These are phyloP conservation scores for Pseudogymnoascus pannorum DNA, from an alignment of 2,329 filamentous ascomycete species.

Conservation along the genomic window DNA sequence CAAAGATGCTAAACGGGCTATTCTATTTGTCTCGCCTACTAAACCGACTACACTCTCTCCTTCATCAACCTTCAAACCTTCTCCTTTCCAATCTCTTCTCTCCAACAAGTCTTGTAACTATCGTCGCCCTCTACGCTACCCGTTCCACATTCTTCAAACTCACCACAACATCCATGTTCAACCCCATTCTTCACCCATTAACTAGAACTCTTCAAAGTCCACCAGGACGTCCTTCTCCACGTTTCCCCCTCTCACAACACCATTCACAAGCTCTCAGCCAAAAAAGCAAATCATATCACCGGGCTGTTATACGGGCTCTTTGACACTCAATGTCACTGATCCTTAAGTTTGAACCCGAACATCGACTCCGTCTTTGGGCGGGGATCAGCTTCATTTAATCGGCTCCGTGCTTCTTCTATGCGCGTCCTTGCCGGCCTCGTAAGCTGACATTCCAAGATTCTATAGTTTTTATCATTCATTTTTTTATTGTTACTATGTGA, in stretches of 20 bases:
- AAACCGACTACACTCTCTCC: not conserved
- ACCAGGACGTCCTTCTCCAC: too few species aligned
- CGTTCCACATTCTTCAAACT: not conserved
- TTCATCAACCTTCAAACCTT: not conserved
- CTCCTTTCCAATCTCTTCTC: constrained; percentile 8
- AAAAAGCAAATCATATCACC: not conserved
- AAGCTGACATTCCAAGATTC: not conserved
- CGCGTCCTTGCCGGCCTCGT: constrained; percentile 7
- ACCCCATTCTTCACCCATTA: not conserved
- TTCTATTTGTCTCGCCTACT: not conserved
- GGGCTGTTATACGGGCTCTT: not conserved
- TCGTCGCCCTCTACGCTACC: not conserved
- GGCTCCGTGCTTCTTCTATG: not conserved
- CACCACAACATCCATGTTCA: not conserved
- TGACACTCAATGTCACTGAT: not conserved
- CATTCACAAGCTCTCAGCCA: not conserved
- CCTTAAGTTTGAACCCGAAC: constrained; percentile 3
- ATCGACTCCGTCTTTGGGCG: not conserved
- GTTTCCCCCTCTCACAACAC: not conserved
- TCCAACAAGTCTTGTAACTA: not conserved
- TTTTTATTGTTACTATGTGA: not conserved
- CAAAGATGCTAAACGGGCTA: too few species aligned
- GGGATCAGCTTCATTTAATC: constrained; percentile 8
- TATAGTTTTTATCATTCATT: not conserved
- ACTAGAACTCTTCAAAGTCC: too few species aligned